These are phyloP conservation scores for Byssothecium circinans DNA, from an alignment of 2,329 filamentous ascomycete species.

Conservation along the genomic window DNA sequence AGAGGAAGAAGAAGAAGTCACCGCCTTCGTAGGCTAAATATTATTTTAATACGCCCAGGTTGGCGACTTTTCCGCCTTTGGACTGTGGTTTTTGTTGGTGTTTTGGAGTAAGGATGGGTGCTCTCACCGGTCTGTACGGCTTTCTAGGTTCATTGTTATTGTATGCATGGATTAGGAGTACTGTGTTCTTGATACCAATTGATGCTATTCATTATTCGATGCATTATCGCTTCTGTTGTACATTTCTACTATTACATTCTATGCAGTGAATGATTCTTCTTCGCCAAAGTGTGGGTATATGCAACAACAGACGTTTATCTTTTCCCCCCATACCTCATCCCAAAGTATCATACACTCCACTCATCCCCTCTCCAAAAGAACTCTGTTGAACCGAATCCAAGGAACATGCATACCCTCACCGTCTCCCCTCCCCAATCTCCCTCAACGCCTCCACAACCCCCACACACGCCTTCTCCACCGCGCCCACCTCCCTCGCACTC, in stretches of 20 bases:
- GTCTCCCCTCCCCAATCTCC: slow-evolving; percentile 49
- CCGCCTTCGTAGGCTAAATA: not conserved
- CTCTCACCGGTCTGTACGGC: not conserved
- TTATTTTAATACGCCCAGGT: not conserved
- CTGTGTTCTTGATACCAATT: slow-evolving; percentile 6
- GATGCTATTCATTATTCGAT: slow-evolving; percentile 2
- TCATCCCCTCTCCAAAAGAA: slow-evolving; percentile 6
- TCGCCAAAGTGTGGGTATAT: not conserved
- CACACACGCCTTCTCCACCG: slow-evolving; percentile 52
- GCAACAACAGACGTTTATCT: not conserved
- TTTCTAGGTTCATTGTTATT: not conserved
- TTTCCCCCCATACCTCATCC: not conserved
- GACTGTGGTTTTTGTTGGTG: not conserved
- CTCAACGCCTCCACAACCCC: slow-evolving; percentile 57
- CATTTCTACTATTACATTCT: slow-evolving; percentile 26
- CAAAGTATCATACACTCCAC: slow-evolving; percentile 4
- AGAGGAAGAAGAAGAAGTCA: slow-evolving; percentile 29
- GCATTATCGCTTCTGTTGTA: slow-evolving; percentile 39
- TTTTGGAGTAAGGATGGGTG: not conserved
- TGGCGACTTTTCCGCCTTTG: not conserved
- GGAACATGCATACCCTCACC: no score
- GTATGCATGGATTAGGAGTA: slow-evolving; percentile 5
- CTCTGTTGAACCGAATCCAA: no score
- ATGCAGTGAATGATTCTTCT: not conserved
- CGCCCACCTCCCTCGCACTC: slow-evolving; percentile 43